These are phyloP conservation scores for Neurospora cerealis DNA, from an alignment of 495 filamentous ascomycete species.

Conservation along the genomic window DNA sequence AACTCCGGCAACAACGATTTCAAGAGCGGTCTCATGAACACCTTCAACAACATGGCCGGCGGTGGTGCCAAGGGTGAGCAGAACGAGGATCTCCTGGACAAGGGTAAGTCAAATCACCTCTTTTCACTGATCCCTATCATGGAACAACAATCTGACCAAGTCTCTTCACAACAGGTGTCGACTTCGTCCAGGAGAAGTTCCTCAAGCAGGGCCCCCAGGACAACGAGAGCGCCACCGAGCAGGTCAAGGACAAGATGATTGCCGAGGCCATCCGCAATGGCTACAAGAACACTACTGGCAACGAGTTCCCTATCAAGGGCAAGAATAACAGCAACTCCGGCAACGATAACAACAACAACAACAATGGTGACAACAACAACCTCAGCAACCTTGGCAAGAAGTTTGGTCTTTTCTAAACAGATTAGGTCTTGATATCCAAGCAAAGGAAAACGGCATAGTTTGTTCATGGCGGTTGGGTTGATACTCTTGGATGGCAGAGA, in stretches of 20 bases:
- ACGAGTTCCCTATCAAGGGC: constrained; percentile 50
- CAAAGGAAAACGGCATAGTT: neutral
- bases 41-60: constrained; percentile 51
- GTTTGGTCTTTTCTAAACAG: neutral
- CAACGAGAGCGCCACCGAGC: constrained; percentile 63
- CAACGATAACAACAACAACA: neutral
- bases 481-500: neutral
- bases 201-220: constrained; percentile 54
- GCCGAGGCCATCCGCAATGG: constrained; percentile 50
- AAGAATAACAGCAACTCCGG: neutral
- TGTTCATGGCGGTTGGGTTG: neutral
- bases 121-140: neutral
- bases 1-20: constrained; percentile 9
- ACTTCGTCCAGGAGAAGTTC: constrained; percentile 56
- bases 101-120: constrained; percentile 32
- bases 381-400: neutral
- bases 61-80: constrained; percentile 58
- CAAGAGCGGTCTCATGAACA: constrained; percentile 35
- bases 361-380: neutral
- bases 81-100: constrained; percentile 59
- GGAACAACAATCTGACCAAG: neutral
- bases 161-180: constrained; percentile 40
- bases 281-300: constrained; percentile 52
- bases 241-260: constrained; percentile 65
- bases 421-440: no score